phyloP scores from a whole-genome alignment of 2,329 filamentous ascomycete genomes.

The Cytospora piceae region DNA sequence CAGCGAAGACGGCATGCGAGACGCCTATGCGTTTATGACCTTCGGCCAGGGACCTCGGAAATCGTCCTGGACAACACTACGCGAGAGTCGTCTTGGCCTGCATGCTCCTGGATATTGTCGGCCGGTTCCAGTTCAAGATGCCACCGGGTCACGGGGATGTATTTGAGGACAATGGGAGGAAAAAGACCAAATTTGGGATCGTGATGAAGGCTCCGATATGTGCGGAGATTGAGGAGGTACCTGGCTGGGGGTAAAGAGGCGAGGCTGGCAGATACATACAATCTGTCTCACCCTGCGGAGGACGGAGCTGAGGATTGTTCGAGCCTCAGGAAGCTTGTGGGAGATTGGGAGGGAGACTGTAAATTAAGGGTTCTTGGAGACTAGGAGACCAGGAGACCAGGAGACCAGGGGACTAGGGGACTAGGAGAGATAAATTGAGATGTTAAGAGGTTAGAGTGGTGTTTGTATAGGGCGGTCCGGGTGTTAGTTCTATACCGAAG shows the following conservation, averaged over 20 bases:
- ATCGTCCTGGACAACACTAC: not conserved
- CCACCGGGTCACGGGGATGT: not conserved
- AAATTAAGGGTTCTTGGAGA: too few relatives aligned
- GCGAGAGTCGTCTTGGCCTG: not conserved
- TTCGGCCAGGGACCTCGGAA: constrained; percentile 3
- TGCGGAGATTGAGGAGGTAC: not conserved
- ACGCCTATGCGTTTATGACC: constrained; percentile 7
- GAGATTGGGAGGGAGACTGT: too few relatives aligned
- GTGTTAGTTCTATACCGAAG: too few relatives aligned
- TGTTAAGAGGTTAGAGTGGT: too few relatives aligned
- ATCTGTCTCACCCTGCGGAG: too few relatives aligned
- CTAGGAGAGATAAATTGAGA: too few relatives aligned
- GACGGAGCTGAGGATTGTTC: too few relatives aligned
- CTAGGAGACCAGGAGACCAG: too few relatives aligned
- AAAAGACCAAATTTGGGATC: not conserved
- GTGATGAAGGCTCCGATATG: constrained; percentile 6
- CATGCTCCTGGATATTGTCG: not conserved
- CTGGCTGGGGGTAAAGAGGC: not conserved
- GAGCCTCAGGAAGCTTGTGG: too few relatives aligned
- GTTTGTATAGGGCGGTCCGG: too few relatives aligned
- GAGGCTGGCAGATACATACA: too few relatives aligned
- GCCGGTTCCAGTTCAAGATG: not conserved
- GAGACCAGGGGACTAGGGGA: too few relatives aligned
- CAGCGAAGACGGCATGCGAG: not conserved
- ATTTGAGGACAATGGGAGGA: not conserved